phyloP scores from a whole-genome alignment of 148 eudicot genomes.

The Chenopodium suecicum region DNA sequence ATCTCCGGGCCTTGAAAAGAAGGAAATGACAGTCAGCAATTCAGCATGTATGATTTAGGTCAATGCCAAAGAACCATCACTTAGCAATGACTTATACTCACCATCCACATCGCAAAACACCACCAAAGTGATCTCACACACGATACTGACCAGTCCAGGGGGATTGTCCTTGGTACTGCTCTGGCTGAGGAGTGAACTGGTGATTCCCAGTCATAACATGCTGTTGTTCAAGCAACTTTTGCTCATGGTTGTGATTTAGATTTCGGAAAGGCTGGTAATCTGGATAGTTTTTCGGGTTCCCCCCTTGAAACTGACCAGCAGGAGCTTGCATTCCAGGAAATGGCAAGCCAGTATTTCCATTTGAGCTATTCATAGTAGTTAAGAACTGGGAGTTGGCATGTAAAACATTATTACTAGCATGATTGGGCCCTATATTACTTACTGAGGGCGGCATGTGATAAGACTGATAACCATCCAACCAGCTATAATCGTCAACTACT shows the following conservation, averaged over 20 bases:
- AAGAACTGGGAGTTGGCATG: slow-evolving; percentile 26
- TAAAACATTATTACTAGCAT: slow-evolving; percentile 25
- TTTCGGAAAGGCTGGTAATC: slow-evolving; percentile 35
- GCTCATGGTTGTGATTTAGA: slow-evolving; percentile 33
- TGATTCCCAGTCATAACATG: slow-evolving; percentile 36
- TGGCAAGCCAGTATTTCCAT: slow-evolving; percentile 46
- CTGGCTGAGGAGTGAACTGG: slow-evolving; percentile 42
- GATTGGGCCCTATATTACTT: slow-evolving; percentile 28
- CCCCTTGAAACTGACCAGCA: slow-evolving; percentile 39
- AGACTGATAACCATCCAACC: slow-evolving; percentile 41
- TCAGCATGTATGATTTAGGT: slow-evolving; percentile 11
- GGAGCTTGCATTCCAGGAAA: slow-evolving; percentile 59
- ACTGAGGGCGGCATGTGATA: slow-evolving; percentile 35
- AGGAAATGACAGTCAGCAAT: slow-evolving; percentile 11
- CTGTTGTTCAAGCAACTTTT: slow-evolving; percentile 39
- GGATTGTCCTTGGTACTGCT: slow-evolving; percentile 46
- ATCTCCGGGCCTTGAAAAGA: slow-evolving; percentile 35
- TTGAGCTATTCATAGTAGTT: slow-evolving; percentile 28
- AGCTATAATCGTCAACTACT: slow-evolving; percentile 41
- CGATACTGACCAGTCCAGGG: slow-evolving; percentile 46
- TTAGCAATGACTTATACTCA: slow-evolving; percentile 22
- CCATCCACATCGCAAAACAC: slow-evolving; percentile 25
- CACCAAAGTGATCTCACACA: slow-evolving; percentile 42
- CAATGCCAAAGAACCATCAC: slow-evolving; percentile 6
- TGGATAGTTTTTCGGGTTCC: slow-evolving; percentile 29